These are phyloP conservation scores for Neurospora terricola DNA, from an alignment of 495 filamentous ascomycete genomes.

Conservation along the genomic window DNA sequence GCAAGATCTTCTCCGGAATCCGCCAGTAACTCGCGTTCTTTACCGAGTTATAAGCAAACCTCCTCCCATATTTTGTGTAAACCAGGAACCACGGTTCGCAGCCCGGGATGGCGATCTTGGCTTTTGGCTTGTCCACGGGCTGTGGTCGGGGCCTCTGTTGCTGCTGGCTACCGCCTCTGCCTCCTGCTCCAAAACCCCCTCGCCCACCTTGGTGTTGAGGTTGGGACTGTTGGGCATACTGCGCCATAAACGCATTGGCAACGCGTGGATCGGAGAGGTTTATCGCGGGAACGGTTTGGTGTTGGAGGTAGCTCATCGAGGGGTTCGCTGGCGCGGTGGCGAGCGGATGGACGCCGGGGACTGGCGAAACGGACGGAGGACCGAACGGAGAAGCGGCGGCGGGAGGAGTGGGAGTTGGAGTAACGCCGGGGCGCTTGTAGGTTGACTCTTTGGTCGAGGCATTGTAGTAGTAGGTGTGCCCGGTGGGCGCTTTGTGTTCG, in stretches of 20 bases:
- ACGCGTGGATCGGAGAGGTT: conserved; percentile 35
- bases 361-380: not conserved
- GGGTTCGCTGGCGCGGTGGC: conserved; percentile 16
- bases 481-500: conserved; percentile 83
- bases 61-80: conserved; percentile 74
- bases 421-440: conserved; percentile 56
- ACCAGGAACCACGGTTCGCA: conserved; percentile 88
- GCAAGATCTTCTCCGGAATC: conserved; percentile 73
- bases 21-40: conserved; percentile 89
- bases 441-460: conserved; percentile 78
- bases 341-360: not conserved
- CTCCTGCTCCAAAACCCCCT: conserved; percentile 27
- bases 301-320: conserved; percentile 32
- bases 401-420: conserved; percentile 17
- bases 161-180: conserved; percentile 39
- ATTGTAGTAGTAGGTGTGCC: conserved; percentile 86
- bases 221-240: conserved; percentile 22
- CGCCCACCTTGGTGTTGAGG: conserved; percentile 17
- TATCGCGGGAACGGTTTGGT: conserved; percentile 32
- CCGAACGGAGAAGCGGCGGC: conserved; percentile 2
- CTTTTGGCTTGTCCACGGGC: conserved; percentile 70
- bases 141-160: conserved; percentile 49
- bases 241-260: conserved; percentile 38
- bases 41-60: conserved; percentile 78
- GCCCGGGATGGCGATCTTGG: conserved; percentile 66